Evolutionary conservation across 1,284 basidiomycete genomes (phyloP), one percentile per base, ranked within the genome.

Genomic region (Abortiporus biennis): DNA sequence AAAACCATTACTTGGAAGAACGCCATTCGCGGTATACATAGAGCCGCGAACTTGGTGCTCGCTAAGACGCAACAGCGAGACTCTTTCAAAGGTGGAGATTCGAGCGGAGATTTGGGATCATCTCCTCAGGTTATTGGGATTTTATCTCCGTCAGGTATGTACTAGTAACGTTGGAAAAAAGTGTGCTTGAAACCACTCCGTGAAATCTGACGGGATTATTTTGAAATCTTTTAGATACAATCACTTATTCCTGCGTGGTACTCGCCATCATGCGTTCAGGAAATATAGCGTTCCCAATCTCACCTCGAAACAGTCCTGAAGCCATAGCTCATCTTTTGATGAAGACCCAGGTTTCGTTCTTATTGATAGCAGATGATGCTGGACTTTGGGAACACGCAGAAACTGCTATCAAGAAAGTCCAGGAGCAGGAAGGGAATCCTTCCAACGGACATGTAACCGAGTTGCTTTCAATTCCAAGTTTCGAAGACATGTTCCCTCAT

Each of bases 261-360:
- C 40, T 57, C 13, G 62, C 61, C 9, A 53, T 62, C 24, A 20
- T 63, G 12, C 52, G 61, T 3, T 56, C 64, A 0, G 63, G 62
- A 11, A 57, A 52, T 40, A 46, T 51, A 0, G 53, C 53, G 31
- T 51, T 56, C 36, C 36, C 48, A 5, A 49, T 56, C 15, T 56
- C 54, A 13, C 46, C 47, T 0, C 42, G 54, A 3, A 56, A 56
- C 29, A 47, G 41, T 6, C 43, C 49, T 1, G 46, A 44, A 3
- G 54, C 47, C 6, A 43, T 56, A 1, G 51, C 48, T n/a, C 49
- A 56, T 37, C 47, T 55, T 42, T 30, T 55, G 11, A 32, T 9
- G 12, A 40, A 48, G 8, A 20, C 20, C 23, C 48, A 46, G 2
- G 51, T 52, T 16, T 37, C 38, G 0, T 52, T 62, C 29, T 21